Evolutionary conservation across 768 basidiomycete species (phyloP).

Genomic region (Pulveroboletus sp.): DNA sequence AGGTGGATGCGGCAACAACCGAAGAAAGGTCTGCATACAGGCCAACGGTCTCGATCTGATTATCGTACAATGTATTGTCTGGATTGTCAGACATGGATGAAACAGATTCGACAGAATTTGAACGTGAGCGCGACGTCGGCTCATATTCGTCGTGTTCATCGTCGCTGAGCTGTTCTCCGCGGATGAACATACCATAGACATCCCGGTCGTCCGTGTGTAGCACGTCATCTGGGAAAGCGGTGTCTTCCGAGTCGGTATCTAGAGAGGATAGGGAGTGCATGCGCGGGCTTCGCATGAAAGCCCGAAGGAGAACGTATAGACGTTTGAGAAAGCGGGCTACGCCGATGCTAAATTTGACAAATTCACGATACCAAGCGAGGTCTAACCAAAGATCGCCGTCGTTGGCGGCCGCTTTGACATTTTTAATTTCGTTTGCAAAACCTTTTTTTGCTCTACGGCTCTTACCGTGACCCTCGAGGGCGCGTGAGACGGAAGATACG

Average conservation of each 20-base stretch:
- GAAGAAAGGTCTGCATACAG: slow-evolving; percentile 57
- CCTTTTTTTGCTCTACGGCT: slow-evolving; percentile 32
- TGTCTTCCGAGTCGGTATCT: slow-evolving; percentile 9
- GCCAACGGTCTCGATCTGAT: slow-evolving; percentile 40
- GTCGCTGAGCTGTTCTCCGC: slow-evolving; percentile 54
- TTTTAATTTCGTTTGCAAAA: slow-evolving; percentile 51
- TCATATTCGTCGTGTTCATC: slow-evolving; percentile 45
- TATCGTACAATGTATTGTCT: slow-evolving; percentile 29
- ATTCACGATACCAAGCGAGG: slow-evolving; percentile 40
- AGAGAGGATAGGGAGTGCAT: slow-evolving; percentile 3
- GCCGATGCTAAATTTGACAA: slow-evolving; percentile 32
- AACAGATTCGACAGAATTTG: slow-evolving; percentile 16
- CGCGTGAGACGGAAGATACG: slow-evolving; percentile 36
- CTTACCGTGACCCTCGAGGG: slow-evolving; percentile 26
- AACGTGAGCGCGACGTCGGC: slow-evolving; percentile 21
- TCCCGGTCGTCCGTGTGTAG: slow-evolving; percentile 33
- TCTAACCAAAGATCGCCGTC: slow-evolving; percentile 41
- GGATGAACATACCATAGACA: slow-evolving; percentile 56
- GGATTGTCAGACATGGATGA: slow-evolving; percentile 28
- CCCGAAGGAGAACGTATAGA: slow-evolving; percentile 14
- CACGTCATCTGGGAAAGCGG: slow-evolving; percentile 4
- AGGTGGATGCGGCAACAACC: slow-evolving; percentile 28
- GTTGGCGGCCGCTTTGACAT: slow-evolving; percentile 33
- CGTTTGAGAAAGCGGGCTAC: slow-evolving; percentile 27
- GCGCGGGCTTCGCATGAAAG: slow-evolving; percentile 17